Conservation (phyloP, 768 basidiomycete genomes). For the Lactarius deliciosus region DNA sequence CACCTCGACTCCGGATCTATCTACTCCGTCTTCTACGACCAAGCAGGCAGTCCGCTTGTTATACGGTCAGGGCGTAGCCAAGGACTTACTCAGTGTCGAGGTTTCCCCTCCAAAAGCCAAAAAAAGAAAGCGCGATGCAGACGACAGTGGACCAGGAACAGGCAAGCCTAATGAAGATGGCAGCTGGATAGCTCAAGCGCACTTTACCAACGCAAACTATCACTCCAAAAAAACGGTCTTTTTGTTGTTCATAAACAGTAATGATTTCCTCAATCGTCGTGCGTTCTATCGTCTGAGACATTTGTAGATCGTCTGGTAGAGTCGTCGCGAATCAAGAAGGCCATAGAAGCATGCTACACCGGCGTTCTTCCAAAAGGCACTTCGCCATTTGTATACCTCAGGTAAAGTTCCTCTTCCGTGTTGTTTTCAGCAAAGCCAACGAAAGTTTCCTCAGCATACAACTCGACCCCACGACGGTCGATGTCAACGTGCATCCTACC, state of each 20-base stretch:
- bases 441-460: constrained; percentile 52
- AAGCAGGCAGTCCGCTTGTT: constrained; percentile 72
- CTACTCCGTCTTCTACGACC: constrained; percentile 71
- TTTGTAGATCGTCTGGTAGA: constrained; percentile 86
- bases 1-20: constrained; percentile 72
- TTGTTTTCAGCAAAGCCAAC: neutral
- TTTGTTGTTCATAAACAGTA: constrained; percentile 93
- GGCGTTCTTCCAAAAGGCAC: constrained; percentile 86
- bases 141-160: constrained; percentile 36
- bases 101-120: constrained; percentile 32
- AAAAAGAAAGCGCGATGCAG: constrained; percentile 31
- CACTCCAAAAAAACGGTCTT: constrained; percentile 84
- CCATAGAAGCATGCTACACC: constrained; percentile 83
- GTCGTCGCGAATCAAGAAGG: constrained; percentile 79
- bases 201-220: constrained; percentile 86
- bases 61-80: constrained; percentile 79
- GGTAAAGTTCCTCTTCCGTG: constrained; percentile 46
- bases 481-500: constrained; percentile 98
- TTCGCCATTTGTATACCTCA: constrained; percentile 90
- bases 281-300: neutral
- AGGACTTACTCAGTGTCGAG: constrained; percentile 58
- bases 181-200: constrained; percentile 69
- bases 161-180: constrained; percentile 36
- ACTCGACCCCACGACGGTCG: constrained; percentile 84
- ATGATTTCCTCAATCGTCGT: constrained; percentile 32